Conservation (phyloP, 495 filamentous ascomycete species). For the Copromyces sp. region DNA sequence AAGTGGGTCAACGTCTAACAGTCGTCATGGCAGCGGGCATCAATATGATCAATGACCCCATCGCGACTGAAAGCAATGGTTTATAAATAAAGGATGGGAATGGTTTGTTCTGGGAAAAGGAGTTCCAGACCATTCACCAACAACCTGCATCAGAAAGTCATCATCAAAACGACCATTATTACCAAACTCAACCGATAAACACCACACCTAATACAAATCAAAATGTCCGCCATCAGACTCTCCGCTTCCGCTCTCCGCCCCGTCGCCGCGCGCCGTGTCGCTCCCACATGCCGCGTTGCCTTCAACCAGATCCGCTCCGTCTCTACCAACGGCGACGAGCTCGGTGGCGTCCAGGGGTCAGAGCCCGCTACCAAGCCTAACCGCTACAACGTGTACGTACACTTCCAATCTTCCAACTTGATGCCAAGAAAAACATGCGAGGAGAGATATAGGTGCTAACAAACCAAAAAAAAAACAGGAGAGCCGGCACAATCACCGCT, state of each 20-base stretch:
- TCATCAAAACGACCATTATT: no score
- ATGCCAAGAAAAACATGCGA: no score
- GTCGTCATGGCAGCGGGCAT: not conserved
- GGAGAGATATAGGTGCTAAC: no score
- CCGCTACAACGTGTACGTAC: not conserved
- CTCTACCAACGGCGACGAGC: not conserved
- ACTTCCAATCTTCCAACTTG: no score
- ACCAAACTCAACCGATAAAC: not conserved
- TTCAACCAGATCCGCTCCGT: not conserved
- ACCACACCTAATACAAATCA: not conserved
- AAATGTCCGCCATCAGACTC: not conserved
- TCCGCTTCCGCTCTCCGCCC: not conserved
- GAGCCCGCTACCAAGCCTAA: not conserved
- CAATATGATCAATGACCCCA: not conserved
- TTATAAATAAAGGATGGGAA: not conserved
- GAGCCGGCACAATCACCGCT: not conserved
- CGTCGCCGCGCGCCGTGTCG: not conserved
- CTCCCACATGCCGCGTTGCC: not conserved
- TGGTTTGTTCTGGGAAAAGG: not conserved
- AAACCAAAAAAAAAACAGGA: not conserved
- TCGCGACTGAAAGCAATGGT: not conserved
- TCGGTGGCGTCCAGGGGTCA: not conserved
- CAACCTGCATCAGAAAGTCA: not conserved
- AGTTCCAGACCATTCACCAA: not conserved
- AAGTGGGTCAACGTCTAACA: not conserved